Evolutionary conservation across 1,284 basidiomycete species (phyloP).

Genomic region (Moniliella sp.): DNA sequence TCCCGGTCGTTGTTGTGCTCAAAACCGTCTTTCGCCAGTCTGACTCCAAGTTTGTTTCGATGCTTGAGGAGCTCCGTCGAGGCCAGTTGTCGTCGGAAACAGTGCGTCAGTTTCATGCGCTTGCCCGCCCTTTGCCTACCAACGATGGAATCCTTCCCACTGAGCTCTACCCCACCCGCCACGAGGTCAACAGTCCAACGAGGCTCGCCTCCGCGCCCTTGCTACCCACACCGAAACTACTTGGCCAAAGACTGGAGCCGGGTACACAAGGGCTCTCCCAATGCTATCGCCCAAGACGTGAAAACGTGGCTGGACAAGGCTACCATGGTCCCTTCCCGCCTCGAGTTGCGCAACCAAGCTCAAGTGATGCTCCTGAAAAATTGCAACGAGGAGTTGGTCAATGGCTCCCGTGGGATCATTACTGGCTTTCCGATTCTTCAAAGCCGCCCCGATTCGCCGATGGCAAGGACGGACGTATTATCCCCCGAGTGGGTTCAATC

Average conservation of each 20-base stretch:
- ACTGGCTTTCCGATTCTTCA: constrained; percentile 42
- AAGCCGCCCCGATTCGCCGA: too few relatives aligned
- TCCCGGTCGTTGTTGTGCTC: constrained; percentile 58
- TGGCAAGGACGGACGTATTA: too few relatives aligned
- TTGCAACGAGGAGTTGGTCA: constrained; percentile 52
- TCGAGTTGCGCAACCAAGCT: constrained; percentile 49
- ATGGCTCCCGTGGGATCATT: constrained; percentile 60
- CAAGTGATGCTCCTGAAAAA: constrained; percentile 56
- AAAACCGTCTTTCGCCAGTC: constrained; percentile 63
- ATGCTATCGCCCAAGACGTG: neutral
- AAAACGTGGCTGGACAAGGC: constrained; percentile 13
- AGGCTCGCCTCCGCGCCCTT: constrained; percentile 10
- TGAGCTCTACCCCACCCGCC: neutral
- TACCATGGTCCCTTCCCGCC: constrained; percentile 32
- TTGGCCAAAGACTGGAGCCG: constrained; percentile 5
- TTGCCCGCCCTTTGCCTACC: constrained; percentile 11
- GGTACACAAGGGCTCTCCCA: neutral
- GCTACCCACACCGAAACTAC: neutral
- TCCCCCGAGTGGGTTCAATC: too few relatives aligned
- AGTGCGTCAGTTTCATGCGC: neutral
- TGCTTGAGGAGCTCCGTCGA: constrained; percentile 21
- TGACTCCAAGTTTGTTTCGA: constrained; percentile 34
- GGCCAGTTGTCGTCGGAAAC: neutral
- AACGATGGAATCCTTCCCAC: neutral
- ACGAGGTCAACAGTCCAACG: constrained; percentile 12